Conservation (phyloP, 768 basidiomycete species). For the Gymnopilus junonius region DNA sequence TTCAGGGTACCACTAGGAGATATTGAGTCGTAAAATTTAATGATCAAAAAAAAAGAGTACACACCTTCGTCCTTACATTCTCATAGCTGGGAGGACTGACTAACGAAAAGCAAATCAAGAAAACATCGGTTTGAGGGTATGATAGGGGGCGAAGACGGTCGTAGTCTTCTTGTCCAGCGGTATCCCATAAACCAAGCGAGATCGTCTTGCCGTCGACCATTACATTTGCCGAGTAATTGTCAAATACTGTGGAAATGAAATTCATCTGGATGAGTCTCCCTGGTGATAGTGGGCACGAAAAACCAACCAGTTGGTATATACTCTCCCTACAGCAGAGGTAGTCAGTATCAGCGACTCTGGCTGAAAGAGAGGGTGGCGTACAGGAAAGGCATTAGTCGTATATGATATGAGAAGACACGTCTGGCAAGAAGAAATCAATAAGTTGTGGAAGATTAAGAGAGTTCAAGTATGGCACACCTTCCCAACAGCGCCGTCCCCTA, state of each 20-base stretch:
- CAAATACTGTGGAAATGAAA: conserved; percentile 71
- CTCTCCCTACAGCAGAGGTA: conserved; percentile 70
- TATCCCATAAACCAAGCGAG: conserved; percentile 98
- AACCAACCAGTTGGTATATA: conserved; percentile 90
- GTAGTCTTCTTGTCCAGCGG: conserved; percentile 99
- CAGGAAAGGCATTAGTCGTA: conserved; percentile 97
- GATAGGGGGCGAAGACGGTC: conserved; percentile 96
- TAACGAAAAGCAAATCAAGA: conserved; percentile 98
- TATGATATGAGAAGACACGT: conserved; percentile 99
- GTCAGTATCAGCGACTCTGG: conserved; percentile 18
- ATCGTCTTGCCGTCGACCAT: conserved; percentile 99
- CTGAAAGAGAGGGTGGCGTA: conserved; percentile 43
- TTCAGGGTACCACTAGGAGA: conserved; percentile 88
- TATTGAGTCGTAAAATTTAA: conserved; percentile 11
- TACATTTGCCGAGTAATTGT: conserved; percentile 98
- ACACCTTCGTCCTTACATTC: conserved; percentile 96
- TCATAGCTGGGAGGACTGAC: conserved; percentile 98
- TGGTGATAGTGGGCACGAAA: neutral
- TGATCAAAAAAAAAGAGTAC: conserved; percentile 24
- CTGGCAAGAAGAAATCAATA: conserved; percentile 45
- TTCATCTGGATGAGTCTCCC: conserved; percentile 4
- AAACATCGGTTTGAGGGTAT: conserved; percentile 99
- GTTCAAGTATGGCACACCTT: conserved; percentile 58
- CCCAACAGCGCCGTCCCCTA: conserved; percentile 98
- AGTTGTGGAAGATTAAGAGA: conserved; percentile 8